Evolutionary conservation across 768 basidiomycete species (phyloP), one percentile per base, ranked within the genome.

Genomic region (Cubamyces lactineus): DNA sequence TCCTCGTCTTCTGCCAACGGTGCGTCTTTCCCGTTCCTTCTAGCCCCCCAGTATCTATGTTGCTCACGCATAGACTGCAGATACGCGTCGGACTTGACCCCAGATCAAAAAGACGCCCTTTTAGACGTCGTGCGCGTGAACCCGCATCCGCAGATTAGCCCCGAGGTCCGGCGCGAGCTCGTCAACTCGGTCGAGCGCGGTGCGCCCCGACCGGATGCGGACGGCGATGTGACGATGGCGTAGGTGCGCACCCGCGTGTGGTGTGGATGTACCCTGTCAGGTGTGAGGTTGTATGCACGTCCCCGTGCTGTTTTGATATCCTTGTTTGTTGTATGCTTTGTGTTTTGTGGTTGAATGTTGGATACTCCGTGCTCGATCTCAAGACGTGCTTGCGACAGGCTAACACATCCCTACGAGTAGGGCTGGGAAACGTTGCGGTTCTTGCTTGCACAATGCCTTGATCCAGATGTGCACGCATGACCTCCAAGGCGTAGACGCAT

Each of bases 61-160:
- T 21, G 52, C 47, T 64, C 5, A 53, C 53, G n/a, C 13, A 26
- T 52, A 1, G 2, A 15, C 42, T 40, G 5, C 69, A 97, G 96
- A 70, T 99, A 98, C 75, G 90, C 94, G 6, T 86, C 90, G 17
- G 96, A 98, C 76, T 73, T 99, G 68, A 96, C 96, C 0, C 92
- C 92, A 2, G 96, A 99, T 72, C 97, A 99, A 70, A 98, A 98
- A 74, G 94, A 98, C 72, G 94, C 96, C 0, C 78, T 99, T n/a
- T 77, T 98, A 56, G 96, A 98, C 67, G 94, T 98, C 45, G 82
- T 96, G 50, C 86, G 94, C 24, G 88, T 84, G 5, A 88, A 92
- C 41, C 86, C 88, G 8, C 97, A 99, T 72, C 81, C 88, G 7
- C 89, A 94, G 72, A 97, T 98, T 69, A 83, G 92, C 48, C 80